These are phyloP conservation scores for Iberis amara DNA, from an alignment of 441 rosid genomes.

Conservation along the genomic window DNA sequence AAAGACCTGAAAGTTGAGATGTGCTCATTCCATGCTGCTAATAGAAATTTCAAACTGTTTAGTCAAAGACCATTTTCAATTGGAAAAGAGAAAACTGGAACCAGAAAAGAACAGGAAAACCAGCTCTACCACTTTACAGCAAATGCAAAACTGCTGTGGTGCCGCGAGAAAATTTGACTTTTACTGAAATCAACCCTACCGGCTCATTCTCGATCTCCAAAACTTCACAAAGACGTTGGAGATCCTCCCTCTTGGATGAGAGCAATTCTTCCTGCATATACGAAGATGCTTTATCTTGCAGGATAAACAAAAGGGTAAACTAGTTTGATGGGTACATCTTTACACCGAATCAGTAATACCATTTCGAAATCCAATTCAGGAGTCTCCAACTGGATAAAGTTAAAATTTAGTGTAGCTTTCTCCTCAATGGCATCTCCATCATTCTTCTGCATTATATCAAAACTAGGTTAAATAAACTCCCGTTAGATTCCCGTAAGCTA, in stretches of 20 bases:
- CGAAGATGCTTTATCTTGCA: neutral
- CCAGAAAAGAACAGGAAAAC: neutral
- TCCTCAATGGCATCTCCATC: slow-evolving; percentile 29
- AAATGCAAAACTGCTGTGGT: slow-evolving; percentile 11
- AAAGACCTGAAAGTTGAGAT: neutral
- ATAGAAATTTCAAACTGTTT: neutral
- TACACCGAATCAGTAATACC: slow-evolving; percentile 38
- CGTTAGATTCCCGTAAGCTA: slow-evolving; percentile 20
- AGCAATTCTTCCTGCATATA: slow-evolving; percentile 39
- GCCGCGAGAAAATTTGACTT: too few relatives aligned
- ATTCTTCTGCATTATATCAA: slow-evolving; percentile 39
- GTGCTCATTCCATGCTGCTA: neutral
- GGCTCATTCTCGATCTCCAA: slow-evolving; percentile 36
- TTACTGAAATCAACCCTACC: slow-evolving; percentile 30
- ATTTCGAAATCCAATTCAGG: slow-evolving; percentile 48
- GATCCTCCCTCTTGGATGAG: slow-evolving; percentile 35
- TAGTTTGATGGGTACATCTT: slow-evolving; percentile 4
- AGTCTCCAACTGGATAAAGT: slow-evolving; percentile 48
- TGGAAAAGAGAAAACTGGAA: slow-evolving; percentile 9
- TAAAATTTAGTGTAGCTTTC: slow-evolving; percentile 27
- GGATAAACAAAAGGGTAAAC: slow-evolving; percentile 9
- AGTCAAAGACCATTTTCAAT: slow-evolving; percentile 1
- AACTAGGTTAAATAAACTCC: slow-evolving; percentile 10
- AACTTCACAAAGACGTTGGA: slow-evolving; percentile 39
- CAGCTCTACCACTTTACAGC: slow-evolving; percentile 9